phyloP scores from a whole-genome alignment of 441 rosid species.

The Gossypium schwendimanii region DNA sequence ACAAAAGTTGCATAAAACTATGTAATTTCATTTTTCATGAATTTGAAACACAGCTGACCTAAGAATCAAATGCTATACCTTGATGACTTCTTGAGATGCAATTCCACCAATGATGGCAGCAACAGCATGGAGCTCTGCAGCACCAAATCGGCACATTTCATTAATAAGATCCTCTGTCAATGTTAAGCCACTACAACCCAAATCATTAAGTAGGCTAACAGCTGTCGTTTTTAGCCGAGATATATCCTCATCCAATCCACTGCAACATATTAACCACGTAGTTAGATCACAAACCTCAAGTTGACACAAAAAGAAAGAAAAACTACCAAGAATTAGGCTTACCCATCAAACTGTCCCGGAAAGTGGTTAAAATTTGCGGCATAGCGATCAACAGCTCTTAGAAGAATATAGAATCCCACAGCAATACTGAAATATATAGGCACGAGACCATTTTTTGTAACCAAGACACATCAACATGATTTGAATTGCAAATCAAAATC shows the following conservation, averaged over 20 bases:
- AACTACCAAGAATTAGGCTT: constrained; percentile 11
- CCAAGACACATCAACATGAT: constrained; percentile 5
- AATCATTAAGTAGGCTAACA: constrained; percentile 55
- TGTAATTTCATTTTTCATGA: neutral
- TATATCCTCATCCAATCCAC: constrained; percentile 70
- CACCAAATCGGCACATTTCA: constrained; percentile 92
- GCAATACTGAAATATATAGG: constrained; percentile 47
- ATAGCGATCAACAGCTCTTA: constrained; percentile 81
- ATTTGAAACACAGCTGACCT: neutral
- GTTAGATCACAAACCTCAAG: neutral
- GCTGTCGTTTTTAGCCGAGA: constrained; percentile 63
- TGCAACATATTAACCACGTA: constrained; percentile 17
- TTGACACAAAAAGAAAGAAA: neutral
- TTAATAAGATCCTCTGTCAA: constrained; percentile 74
- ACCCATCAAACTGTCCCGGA: constrained; percentile 94
- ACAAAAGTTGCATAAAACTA: neutral
- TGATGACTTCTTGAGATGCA: constrained; percentile 90
- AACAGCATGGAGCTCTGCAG: constrained; percentile 87
- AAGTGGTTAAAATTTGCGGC: constrained; percentile 75
- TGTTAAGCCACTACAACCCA: constrained; percentile 71
- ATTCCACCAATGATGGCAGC: constrained; percentile 89
- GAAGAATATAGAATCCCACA: constrained; percentile 72
- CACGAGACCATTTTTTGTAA: neutral
- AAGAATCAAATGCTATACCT: constrained; percentile 40
- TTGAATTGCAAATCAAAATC: neutral